These are phyloP conservation scores for Fusarium sp. DNA, from an alignment of 2,329 filamentous ascomycete genomes.

Conservation along the genomic window DNA sequence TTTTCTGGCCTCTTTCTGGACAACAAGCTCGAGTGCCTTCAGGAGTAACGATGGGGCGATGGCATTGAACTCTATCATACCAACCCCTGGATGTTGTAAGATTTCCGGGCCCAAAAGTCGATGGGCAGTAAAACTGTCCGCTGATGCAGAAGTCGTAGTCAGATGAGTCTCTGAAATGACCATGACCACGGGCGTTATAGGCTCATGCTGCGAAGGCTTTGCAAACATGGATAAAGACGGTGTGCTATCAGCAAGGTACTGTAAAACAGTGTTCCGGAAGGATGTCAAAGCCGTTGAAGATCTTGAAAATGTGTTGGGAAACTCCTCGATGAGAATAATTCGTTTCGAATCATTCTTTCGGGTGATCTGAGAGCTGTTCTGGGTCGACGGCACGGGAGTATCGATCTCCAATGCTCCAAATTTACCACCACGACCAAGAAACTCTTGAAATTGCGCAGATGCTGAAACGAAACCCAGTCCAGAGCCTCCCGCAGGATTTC, in stretches of 20 bases:
- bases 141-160: conserved; percentile 84
- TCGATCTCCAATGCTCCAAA: conserved; percentile 76
- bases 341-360: conserved; percentile 52
- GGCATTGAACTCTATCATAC: conserved; percentile 90
- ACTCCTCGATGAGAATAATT: conserved; percentile 83
- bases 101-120: conserved; percentile 89
- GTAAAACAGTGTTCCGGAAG: conserved; percentile 80
- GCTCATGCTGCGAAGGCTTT: conserved; percentile 55
- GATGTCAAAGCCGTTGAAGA: conserved; percentile 73
- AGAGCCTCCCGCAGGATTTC: conserved; percentile 76
- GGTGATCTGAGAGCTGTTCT: conserved; percentile 34
- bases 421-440: conserved; percentile 82
- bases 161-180: conserved; percentile 91
- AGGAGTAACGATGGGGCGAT: conserved; percentile 87
- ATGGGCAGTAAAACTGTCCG: conserved; percentile 94
- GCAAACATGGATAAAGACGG: conserved; percentile 65
- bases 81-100: conserved; percentile 80
- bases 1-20: conserved; percentile 85
- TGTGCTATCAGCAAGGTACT: conserved; percentile 77
- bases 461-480: conserved; percentile 75
- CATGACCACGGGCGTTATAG: conserved; percentile 81
- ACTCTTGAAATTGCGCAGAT: conserved; percentile 90
- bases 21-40: conserved; percentile 84
- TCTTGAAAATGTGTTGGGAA: conserved; percentile 78
- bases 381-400: conserved; percentile 45